Base-by-base conservation (phyloP, 2,329 filamentous ascomycete genomes). In the Aureobasidium sp. region DNA sequence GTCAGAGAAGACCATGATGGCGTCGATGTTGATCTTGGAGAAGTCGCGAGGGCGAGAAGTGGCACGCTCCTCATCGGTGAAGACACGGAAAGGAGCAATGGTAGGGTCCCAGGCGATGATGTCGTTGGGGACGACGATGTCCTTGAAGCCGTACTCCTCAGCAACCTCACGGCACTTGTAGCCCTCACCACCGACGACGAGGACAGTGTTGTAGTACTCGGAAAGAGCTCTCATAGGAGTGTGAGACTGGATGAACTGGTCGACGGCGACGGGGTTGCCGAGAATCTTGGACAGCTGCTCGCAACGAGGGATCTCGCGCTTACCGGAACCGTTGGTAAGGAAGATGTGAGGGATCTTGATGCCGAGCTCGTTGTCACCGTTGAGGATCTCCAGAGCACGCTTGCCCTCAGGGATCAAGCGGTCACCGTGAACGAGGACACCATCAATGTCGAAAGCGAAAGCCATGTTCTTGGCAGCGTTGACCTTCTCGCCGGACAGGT, bases 321-420 rank as follows among this genome's bases (percentile, higher is more conserved):
- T 89, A 67, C 87, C 87, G 57, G 85, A 87, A 66, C 86, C 86
- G 77, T 90, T 90, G 71, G 87, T 90, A 61, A 90, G 77, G 76
- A 90, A 86, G 72, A 89, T 89, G 78, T 89, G 79, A 63, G 86
- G 80, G 63, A 90, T 90, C 81, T 87, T 89, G 78, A 90, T 89
- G 64, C 87, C 87, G 54, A 90, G 83, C 76, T 90, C 85, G 75
- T 89, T 89, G 75, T 89, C 85, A 51, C 86, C 87, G 73, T 89
- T 89, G 55, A 89, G 78, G 72, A 89, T 88, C 72, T 87, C 83
- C 42, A 89, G 81, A 14, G 82, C 84, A 62, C 83, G 80, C 69
- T 82, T 78, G 64, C 85, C 86, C 75, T 89, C 82, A 45, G 85
- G 85, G 65, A 90, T 89, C 62, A 88, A 76, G 62, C 86, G 79